Conservation (phyloP, 2,329 filamentous ascomycete genomes). For the Curvularia spicifera region DNA sequence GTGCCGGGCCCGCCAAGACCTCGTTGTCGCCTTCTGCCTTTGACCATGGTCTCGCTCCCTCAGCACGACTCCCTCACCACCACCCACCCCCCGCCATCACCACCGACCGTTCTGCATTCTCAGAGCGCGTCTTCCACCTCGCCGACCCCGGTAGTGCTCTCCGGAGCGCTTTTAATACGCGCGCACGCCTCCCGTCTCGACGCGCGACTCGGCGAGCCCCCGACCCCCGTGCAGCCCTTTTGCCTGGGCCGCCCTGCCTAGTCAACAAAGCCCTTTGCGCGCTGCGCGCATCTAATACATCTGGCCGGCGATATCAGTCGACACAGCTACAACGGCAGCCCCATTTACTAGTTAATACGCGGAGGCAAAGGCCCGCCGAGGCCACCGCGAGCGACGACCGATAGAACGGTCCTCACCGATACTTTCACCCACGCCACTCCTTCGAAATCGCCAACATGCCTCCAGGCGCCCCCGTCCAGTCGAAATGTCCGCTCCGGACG, state of each 20-base stretch:
- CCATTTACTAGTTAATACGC: slow-evolving; percentile 21
- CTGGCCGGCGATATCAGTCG: slow-evolving; percentile 18
- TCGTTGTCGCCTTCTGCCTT: slow-evolving; percentile 26
- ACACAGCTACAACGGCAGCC: slow-evolving; percentile 30
- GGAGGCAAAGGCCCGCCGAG: slow-evolving; percentile 40
- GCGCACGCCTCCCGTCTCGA: slow-evolving; percentile 32
- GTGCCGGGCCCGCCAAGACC: slow-evolving; percentile 11
- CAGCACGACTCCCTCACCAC: slow-evolving; percentile 35
- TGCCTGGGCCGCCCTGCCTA: slow-evolving; percentile 33
- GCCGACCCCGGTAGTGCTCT: slow-evolving; percentile 33
- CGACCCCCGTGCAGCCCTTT: slow-evolving; percentile 41
- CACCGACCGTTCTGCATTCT: slow-evolving; percentile 41
- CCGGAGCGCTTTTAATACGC: slow-evolving; percentile 32
- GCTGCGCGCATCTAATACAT: slow-evolving; percentile 40
- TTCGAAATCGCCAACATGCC: slow-evolving; percentile 63
- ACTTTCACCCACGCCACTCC: slow-evolving; percentile 11
- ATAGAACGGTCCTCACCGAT: slow-evolving; percentile 22
- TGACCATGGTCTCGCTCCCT: slow-evolving; percentile 19
- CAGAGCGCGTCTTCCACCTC: slow-evolving; percentile 44
- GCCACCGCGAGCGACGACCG: slow-evolving; percentile 36
- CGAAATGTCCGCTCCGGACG: slow-evolving; percentile 79
- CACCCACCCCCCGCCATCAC: slow-evolving; percentile 38
- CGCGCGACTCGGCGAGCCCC: slow-evolving; percentile 38
- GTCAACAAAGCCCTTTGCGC: slow-evolving; percentile 42
- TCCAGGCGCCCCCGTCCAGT: slow-evolving; percentile 83